phyloP scores from a whole-genome alignment of 805 yeast species.

The Yarrowia alimentaria region DNA sequence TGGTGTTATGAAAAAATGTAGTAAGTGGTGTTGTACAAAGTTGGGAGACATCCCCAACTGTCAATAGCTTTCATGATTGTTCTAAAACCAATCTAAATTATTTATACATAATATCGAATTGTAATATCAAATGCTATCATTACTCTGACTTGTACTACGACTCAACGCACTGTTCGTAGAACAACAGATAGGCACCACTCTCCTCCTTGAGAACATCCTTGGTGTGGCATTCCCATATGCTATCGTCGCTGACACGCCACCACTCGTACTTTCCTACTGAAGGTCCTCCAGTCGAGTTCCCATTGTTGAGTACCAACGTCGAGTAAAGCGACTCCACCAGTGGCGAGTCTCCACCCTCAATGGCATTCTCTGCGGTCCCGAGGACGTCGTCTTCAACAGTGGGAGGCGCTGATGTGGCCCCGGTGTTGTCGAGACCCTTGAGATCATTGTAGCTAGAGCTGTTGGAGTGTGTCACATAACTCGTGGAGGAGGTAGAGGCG shows the following conservation, averaged over 20 bases:
- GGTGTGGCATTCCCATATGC: slow-evolving; percentile 58
- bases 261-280: slow-evolving; percentile 35
- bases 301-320: slow-evolving; percentile 14
- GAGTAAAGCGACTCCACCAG: slow-evolving; percentile 22
- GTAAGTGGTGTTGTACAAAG: background rate
- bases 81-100: too few species aligned
- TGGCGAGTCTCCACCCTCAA: slow-evolving; percentile 9
- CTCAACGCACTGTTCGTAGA: slow-evolving; percentile 56
- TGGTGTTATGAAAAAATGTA: too few species aligned
- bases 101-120: too few species aligned
- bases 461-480: slow-evolving; percentile 20
- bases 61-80: too few species aligned
- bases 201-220: slow-evolving; percentile 64
- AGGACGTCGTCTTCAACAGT: too few species aligned
- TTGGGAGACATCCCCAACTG: background rate
- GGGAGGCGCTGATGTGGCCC: too few species aligned
- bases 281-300: slow-evolving; percentile 11
- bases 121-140: too few species aligned
- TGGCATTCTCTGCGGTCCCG: background rate
- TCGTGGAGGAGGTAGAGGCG: slow-evolving; percentile 12
- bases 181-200: slow-evolving; percentile 79
- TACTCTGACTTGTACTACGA: too few species aligned
- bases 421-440: slow-evolving; percentile 7
- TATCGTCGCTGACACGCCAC: slow-evolving; percentile 85
- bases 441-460: slow-evolving; percentile 14